Percentiles rank a stretch among this genome's conserved stretches.
Evolutionary conservation across 2,329 filamentous ascomycete genomes (phyloP).

Genomic region (Microdochium nivale): DNA sequence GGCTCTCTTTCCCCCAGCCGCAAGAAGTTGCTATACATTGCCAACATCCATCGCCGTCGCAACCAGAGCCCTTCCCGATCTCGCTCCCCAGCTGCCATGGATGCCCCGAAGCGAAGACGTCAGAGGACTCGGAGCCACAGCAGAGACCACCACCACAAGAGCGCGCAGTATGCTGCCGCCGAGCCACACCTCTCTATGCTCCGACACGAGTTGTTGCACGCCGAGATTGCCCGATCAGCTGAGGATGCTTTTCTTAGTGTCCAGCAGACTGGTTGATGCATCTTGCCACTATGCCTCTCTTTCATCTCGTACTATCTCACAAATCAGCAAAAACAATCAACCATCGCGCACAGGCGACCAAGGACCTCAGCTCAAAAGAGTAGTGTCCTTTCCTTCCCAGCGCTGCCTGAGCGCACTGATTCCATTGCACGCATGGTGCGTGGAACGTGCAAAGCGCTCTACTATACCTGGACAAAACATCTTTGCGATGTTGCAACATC

Average conservation of each 20-base stretch:
- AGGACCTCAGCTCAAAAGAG: no score
- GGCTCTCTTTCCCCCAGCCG: constrained; percentile 28
- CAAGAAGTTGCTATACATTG: constrained; percentile 29
- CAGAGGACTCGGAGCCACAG: constrained; percentile 28
- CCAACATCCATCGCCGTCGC: constrained; percentile 30
- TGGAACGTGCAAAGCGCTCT: no score
- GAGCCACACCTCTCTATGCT: not conserved
- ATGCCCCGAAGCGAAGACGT: constrained; percentile 19
- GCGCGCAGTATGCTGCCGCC: not conserved
- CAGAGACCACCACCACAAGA: constrained; percentile 8
- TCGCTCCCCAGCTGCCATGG: constrained; percentile 14
- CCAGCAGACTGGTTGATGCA: not conserved
- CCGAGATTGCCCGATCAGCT: not conserved
- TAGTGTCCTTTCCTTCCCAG: no score
- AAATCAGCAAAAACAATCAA: not conserved
- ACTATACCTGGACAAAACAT: no score
- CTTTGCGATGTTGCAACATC: no score
- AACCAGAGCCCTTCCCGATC: constrained; percentile 33
- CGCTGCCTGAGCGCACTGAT: no score
- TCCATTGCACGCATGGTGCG: no score
- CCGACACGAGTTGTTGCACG: not conserved
- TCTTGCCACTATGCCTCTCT: not conserved
- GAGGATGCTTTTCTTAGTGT: not conserved
- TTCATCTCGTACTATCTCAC: not conserved
- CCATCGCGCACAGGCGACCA: not conserved